Evolutionary conservation across 768 basidiomycete genomes (phyloP).

Genomic region (Tricholomella constricta): DNA sequence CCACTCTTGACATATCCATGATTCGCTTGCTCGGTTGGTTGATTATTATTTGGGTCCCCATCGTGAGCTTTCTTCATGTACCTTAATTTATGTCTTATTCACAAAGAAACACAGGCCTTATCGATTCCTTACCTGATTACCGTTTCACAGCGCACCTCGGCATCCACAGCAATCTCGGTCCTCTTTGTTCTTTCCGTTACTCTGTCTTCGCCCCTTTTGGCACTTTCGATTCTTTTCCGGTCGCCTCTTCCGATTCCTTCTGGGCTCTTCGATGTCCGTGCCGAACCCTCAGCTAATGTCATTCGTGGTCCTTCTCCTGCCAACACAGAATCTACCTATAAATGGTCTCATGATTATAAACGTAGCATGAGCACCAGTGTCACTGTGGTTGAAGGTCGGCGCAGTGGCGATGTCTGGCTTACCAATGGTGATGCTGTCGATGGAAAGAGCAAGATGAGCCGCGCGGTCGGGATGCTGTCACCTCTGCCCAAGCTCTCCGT

Average conservation of each 20-base stretch:
- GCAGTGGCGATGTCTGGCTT: constrained; percentile 77
- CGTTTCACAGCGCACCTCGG: constrained; percentile 37
- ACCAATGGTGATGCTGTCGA: constrained; percentile 72
- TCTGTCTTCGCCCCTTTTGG: constrained; percentile 66
- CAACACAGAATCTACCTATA: constrained; percentile 40
- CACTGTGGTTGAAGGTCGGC: constrained; percentile 69
- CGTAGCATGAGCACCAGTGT: constrained; percentile 63
- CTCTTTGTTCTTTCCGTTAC: constrained; percentile 66
- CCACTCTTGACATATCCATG: constrained; percentile 56
- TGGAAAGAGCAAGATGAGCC: constrained; percentile 60
- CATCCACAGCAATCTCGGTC: constrained; percentile 44
- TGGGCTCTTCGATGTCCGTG: constrained; percentile 59
- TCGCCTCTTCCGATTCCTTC: constrained; percentile 68
- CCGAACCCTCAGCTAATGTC: constrained; percentile 42
- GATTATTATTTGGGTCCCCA: constrained; percentile 65
- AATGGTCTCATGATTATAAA: constrained; percentile 60
- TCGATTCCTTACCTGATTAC: constrained; percentile 63
- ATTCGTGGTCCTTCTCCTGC: constrained; percentile 46
- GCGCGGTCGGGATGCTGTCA: constrained; percentile 63
- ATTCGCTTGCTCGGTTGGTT: constrained; percentile 64
- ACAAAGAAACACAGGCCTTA: constrained; percentile 43
- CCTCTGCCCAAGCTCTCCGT: constrained; percentile 70
- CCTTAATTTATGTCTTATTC: constrained; percentile 1
- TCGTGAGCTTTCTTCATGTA: constrained; percentile 46
- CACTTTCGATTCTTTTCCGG: constrained; percentile 58